Evolutionary conservation across 2,329 filamentous ascomycete species (phyloP).

Genomic region (Talaromyces funiculosus): DNA sequence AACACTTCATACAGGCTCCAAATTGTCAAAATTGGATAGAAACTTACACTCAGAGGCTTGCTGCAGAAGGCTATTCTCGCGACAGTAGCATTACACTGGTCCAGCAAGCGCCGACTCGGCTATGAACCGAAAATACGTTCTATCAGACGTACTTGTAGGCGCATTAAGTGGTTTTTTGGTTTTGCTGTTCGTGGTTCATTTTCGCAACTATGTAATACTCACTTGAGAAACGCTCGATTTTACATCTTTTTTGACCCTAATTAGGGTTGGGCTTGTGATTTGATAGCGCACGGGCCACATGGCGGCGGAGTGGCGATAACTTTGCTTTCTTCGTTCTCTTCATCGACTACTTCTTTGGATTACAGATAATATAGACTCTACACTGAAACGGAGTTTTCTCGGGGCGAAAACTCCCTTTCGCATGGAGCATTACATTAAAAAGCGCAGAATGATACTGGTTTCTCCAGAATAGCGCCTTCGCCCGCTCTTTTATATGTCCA

Average conservation of each 20-base stretch:
- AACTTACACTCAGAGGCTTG: neutral
- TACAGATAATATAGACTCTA: too few species aligned
- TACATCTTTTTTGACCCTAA: too few species aligned
- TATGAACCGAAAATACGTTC: neutral
- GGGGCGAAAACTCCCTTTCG: too few species aligned
- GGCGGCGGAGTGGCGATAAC: slow-evolving; percentile 3
- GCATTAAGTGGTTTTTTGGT: too few species aligned
- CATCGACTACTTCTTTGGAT: neutral
- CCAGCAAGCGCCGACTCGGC: neutral
- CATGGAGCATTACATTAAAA: neutral
- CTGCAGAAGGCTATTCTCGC: neutral
- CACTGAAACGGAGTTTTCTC: too few species aligned
- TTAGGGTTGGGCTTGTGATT: neutral
- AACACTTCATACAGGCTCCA: neutral
- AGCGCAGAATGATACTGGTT: neutral
- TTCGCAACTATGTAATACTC: neutral
- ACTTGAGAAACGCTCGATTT: neutral
- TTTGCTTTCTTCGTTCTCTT: neutral
- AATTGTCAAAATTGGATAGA: slow-evolving; percentile 3
- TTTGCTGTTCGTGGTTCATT: too few species aligned
- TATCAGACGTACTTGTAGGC: neutral
- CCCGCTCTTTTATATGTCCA: too few species aligned
- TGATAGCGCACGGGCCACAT: slow-evolving; percentile 9
- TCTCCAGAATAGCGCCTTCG: neutral
- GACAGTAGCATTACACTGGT: neutral